Evolutionary conservation across 257 asterid genomes (phyloP).

Genomic region (Solanum lycopersicoides): DNA sequence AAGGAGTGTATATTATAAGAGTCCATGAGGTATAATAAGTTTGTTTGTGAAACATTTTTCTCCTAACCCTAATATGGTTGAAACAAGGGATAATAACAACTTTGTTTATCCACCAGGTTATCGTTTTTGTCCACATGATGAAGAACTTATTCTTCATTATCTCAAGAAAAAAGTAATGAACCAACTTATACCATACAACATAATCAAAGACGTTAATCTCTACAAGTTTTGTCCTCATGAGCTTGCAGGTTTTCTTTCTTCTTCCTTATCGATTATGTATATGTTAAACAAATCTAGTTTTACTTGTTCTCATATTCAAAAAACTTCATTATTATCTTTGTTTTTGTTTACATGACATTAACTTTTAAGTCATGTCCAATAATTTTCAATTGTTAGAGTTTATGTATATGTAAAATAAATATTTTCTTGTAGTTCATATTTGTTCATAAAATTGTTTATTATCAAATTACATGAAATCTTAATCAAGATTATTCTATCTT

Average conservation of each 20-base stretch:
- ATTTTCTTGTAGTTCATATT: background rate
- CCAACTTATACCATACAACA: background rate
- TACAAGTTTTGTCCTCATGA: background rate
- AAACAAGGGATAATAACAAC: no score
- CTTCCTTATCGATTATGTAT: no score
- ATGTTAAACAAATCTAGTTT: no score
- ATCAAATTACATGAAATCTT: background rate
- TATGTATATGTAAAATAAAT: no score
- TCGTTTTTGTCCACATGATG: slow-evolving; percentile 2
- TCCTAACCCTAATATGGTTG: background rate
- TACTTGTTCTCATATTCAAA: no score
- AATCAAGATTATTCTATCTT: background rate
- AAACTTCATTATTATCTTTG: no score
- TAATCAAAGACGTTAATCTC: background rate
- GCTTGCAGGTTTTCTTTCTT: background rate
- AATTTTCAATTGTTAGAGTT: no score
- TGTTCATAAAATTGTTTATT: background rate
- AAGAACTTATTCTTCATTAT: background rate
- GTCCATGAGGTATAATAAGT: background rate
- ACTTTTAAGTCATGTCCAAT: no score
- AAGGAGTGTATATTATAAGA: background rate
- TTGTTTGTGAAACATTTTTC: background rate
- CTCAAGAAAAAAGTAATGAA: background rate
- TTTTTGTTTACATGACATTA: no score
- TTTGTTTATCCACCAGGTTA: background rate